Base-by-base conservation (phyloP, 805 yeast species). In the Saccharomycopsis fermentans region DNA sequence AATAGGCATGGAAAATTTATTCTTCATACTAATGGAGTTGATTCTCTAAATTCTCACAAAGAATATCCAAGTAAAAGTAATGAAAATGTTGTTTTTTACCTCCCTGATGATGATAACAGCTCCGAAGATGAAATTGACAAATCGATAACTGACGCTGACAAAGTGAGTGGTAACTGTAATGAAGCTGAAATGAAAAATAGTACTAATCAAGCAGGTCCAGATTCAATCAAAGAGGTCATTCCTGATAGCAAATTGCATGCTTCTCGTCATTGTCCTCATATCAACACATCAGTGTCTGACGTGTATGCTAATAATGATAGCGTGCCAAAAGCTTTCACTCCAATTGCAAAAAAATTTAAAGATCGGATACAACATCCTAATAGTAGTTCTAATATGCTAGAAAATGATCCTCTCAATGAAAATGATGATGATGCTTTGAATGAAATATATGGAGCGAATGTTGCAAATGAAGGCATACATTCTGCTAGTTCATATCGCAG, bases 71-170 rank as follows among this genome's bases (percentile, higher is more conserved):
- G n/a, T n/a, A 24, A 12, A 19, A 36, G 35, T 34, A 19, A 43
- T 2, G 17, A 12, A 16, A 21, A 16, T n/a, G 57, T 43, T 1
- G 47, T 26, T 24, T 52, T 40, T 43, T 55, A 54, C 21, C 39
- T 34, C 16, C 52, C 53, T 35, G 43, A 29, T n/a, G 60, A 58
- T 53, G 29, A 40, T 32, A n/a, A n/a, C n/a, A n/a, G n/a, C n/a
- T n/a, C n/a, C n/a, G n/a, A n/a, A n/a, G n/a, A n/a, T n/a, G n/a
- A n/a, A n/a, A n/a, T n/a, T n/a, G n/a, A n/a, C n/a, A n/a, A n/a
- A n/a, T n/a, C n/a, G n/a, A n/a, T n/a, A n/a, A n/a, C n/a, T n/a
- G n/a, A n/a, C n/a, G 40, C n/a, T 4, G 9, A 6, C 16, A 27
- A 52, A n/a, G n/a, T n/a, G n/a, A n/a, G n/a, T n/a, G n/a, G n/a